These are phyloP conservation scores for Coleophoma eucalyptorum DNA, from an alignment of 2,329 filamentous ascomycete genomes.

Conservation along the genomic window DNA sequence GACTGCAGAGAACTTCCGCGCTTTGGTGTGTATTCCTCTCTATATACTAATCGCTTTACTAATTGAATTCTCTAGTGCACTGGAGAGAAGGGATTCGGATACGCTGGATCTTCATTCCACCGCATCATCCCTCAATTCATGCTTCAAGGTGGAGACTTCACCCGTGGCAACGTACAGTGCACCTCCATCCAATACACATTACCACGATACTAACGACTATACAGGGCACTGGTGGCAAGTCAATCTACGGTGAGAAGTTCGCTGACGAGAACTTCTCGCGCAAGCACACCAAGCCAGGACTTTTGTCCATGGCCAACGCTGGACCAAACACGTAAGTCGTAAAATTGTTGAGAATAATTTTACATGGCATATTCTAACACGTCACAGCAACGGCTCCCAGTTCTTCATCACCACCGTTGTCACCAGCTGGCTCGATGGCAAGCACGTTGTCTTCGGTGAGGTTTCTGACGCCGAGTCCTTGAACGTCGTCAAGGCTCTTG, in stretches of 20 bases:
- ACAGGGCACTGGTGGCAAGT: constrained; percentile 77
- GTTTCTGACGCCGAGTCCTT: constrained; percentile 47
- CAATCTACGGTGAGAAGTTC: constrained; percentile 95
- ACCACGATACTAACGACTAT: constrained; percentile 53
- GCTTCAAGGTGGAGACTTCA: constrained; percentile 96
- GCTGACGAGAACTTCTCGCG: constrained; percentile 84
- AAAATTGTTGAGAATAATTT: constrained; percentile 7
- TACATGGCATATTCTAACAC: constrained; percentile 40
- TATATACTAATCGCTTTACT: no score
- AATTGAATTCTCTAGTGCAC: constrained; percentile 52
- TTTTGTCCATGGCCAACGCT: constrained; percentile 94
- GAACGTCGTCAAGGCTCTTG: constrained; percentile 55
- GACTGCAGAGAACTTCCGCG: constrained; percentile 81
- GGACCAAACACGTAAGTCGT: constrained; percentile 79
- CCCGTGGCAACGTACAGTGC: constrained; percentile 74
- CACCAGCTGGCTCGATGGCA: constrained; percentile 80
- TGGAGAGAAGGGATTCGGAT: constrained; percentile 76
- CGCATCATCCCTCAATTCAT: constrained; percentile 91
- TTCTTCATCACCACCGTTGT: constrained; percentile 96
- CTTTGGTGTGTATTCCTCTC: constrained; percentile 39
- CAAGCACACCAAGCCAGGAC: constrained; percentile 71
- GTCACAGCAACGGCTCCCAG: constrained; percentile 87
- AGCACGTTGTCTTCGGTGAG: constrained; percentile 85
- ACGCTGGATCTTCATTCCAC: constrained; percentile 83
- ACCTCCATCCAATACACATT: constrained; percentile 8